Evolutionary conservation across 306 rosid species (phyloP), one percentile per base, ranked within the genome.

Genomic region (Oxytropis ochrocephala): DNA sequence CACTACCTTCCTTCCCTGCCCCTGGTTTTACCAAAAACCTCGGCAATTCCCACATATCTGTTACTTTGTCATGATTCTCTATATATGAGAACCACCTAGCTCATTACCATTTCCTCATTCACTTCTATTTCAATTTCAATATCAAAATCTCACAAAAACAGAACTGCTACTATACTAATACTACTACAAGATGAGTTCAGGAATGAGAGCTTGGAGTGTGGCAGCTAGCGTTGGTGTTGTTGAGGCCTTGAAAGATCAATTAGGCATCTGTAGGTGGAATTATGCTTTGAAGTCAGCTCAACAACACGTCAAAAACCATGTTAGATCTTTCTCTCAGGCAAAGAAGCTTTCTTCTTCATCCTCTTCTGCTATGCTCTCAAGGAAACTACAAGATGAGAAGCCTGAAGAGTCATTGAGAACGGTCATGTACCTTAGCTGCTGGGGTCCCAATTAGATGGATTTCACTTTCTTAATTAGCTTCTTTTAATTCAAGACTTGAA

Each of bases 371-470:
- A 27, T 78, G 70, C 5, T 79, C 2, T 79, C 83, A 11, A 16
- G 35, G 11, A 70, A 30, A 9, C 6, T 79, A 14, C 73, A 79
- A 58, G 80, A 84, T 7, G 83, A 79, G 12, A 72, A 78, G 11
- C 83, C 94, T 5, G 89, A 90, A 33, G 91, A 90, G 38, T 90
- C 96, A 1, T 61, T 85, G 0, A 85, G 85, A 33, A 85, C 70
- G 0, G 87, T 85, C 59, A 85, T 90, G 95, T 90, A 87, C 74
- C 64, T 84, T 38, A 90, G 91, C 63, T 90, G 95, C 24, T 81
- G 85, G 85, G 85, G 81, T 72, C 79, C 81, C 32, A 81, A 72
- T 18, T 75, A 24, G 29, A 24, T 24, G 3, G 29, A 24, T 1
- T 24, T 2, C 2, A 24, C 29, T 24, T 24, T 1, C 2, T 21